Conservation (phyloP, 495 filamentous ascomycete genomes). For the Cairneyella variabilis region DNA sequence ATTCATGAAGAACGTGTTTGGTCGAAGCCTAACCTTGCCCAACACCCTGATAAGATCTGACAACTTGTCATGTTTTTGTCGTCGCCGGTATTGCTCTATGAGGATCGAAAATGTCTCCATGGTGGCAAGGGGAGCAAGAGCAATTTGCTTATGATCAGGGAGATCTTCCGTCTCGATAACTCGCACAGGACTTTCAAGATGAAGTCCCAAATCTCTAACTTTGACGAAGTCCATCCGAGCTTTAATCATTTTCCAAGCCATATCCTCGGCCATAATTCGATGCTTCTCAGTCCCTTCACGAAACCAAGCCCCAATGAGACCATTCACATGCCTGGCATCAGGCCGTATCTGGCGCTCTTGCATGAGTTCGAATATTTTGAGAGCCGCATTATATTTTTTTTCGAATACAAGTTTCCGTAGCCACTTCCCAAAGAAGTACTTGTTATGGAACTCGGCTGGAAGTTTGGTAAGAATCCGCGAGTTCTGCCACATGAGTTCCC, state of each 20-base stretch:
- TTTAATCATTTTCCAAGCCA: slow-evolving; percentile 76
- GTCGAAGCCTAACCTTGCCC: slow-evolving; percentile 52
- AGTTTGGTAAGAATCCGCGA: slow-evolving; percentile 48
- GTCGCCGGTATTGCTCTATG: slow-evolving; percentile 63
- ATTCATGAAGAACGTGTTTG: slow-evolving; percentile 72
- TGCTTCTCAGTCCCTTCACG: slow-evolving; percentile 51
- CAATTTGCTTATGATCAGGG: slow-evolving; percentile 28
- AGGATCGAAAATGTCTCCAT: slow-evolving; percentile 76
- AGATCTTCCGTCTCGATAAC: slow-evolving; percentile 11
- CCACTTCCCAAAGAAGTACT: slow-evolving; percentile 80
- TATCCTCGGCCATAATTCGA: slow-evolving; percentile 58
- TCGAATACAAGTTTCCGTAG: slow-evolving; percentile 74
- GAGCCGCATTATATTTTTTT: slow-evolving; percentile 65
- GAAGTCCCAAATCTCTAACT: slow-evolving; percentile 25
- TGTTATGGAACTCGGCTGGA: slow-evolving; percentile 62
- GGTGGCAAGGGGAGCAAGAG: slow-evolving; percentile 52
- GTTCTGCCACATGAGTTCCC: slow-evolving; percentile 48
- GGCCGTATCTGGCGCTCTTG: slow-evolving; percentile 59
- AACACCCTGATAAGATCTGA: slow-evolving; percentile 55
- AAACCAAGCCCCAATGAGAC: slow-evolving; percentile 70
- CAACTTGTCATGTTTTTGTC: slow-evolving; percentile 52
- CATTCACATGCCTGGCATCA: slow-evolving; percentile 69
- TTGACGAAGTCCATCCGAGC: slow-evolving; percentile 56
- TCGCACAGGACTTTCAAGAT: slow-evolving; percentile 20
- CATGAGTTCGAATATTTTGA: slow-evolving; percentile 64